Conservation (phyloP, 2,329 filamentous ascomycete species). For the Talaromyces piceae region DNA sequence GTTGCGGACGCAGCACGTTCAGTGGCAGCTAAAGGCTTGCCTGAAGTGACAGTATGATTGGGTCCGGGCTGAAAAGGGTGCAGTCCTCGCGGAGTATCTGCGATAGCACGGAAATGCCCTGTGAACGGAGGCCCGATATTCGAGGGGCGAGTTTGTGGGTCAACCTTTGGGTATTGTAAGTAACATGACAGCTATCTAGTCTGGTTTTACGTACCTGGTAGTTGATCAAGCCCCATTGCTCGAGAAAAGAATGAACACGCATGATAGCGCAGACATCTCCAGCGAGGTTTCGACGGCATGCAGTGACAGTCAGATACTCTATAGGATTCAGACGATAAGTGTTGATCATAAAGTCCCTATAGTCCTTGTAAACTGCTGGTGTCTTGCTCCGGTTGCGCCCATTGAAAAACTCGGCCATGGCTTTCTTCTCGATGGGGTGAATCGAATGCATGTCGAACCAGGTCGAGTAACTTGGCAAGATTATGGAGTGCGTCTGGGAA, state of each 20-base stretch:
- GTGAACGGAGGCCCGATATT: conserved; percentile 96
- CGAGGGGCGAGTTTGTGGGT: conserved; percentile 88
- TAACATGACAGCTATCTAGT: conserved; percentile 10
- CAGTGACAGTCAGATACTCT: conserved; percentile 95
- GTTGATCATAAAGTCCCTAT: conserved; percentile 99
- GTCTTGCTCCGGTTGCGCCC: conserved; percentile 97
- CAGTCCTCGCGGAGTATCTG: conserved; percentile 87
- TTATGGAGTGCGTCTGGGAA: conserved; percentile 88
- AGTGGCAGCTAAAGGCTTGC: conserved; percentile 59
- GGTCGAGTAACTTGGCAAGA: conserved; percentile 92
- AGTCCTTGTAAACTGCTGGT: conserved; percentile 94
- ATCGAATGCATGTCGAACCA: conserved; percentile 99
- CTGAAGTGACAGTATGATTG: conserved; percentile 57
- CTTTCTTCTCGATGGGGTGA: conserved; percentile 86
- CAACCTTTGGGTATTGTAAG: conserved; percentile 57
- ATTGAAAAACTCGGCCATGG: conserved; percentile 97
- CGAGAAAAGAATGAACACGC: conserved; percentile 94
- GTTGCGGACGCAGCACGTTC: conserved; percentile 62
- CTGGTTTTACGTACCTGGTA: conserved; percentile 65
- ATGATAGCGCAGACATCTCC: conserved; percentile 99
- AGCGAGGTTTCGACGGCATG: conserved; percentile 86
- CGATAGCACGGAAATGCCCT: conserved; percentile 92
- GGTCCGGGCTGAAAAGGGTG: conserved; percentile 92
- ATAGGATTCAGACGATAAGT: conserved; percentile 93
- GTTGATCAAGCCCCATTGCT: conserved; percentile 98